A percentile compares a stretch with the other conserved stretches of the same genome.
These are phyloP conservation scores for Citrus hindsii DNA, from an alignment of 345 rosid species.

Conservation along the genomic window DNA sequence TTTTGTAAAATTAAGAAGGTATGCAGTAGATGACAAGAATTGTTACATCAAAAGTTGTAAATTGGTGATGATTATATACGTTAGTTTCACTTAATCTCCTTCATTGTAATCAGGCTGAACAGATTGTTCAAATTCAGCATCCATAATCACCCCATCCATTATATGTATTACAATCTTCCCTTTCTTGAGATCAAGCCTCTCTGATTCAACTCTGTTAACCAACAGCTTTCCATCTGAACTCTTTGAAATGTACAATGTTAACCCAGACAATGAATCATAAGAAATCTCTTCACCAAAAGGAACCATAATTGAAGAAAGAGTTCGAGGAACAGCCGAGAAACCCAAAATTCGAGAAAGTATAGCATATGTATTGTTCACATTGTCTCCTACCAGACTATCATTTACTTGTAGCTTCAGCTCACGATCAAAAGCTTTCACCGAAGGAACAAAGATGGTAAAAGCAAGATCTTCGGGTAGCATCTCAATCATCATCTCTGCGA, in stretches of 20 bases:
- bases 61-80: neutral
- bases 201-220: conserved; percentile 57
- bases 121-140: conserved; percentile 73
- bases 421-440: conserved; percentile 50
- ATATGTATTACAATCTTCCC: conserved; percentile 48
- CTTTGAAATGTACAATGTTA: conserved; percentile 38
- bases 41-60: neutral
- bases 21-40: neutral
- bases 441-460: conserved; percentile 78
- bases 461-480: conserved; percentile 79
- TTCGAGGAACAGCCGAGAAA: conserved; percentile 68
- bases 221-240: conserved; percentile 40
- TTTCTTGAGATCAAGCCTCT: conserved; percentile 45
- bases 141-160: conserved; percentile 84
- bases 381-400: conserved; percentile 25
- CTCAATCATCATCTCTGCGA: conserved; percentile 74
- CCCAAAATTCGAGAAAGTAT: conserved; percentile 60
- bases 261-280: conserved; percentile 71
- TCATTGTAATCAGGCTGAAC: conserved; percentile 40
- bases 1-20: neutral
- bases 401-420: conserved; percentile 44
- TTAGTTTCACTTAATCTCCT: conserved; percentile 13
- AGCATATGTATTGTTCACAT: conserved; percentile 47
- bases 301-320: conserved; percentile 29
- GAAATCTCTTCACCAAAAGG: conserved; percentile 31